Base-by-base conservation (phyloP, 2,329 filamentous ascomycete genomes). In the Moelleriella libera region DNA sequence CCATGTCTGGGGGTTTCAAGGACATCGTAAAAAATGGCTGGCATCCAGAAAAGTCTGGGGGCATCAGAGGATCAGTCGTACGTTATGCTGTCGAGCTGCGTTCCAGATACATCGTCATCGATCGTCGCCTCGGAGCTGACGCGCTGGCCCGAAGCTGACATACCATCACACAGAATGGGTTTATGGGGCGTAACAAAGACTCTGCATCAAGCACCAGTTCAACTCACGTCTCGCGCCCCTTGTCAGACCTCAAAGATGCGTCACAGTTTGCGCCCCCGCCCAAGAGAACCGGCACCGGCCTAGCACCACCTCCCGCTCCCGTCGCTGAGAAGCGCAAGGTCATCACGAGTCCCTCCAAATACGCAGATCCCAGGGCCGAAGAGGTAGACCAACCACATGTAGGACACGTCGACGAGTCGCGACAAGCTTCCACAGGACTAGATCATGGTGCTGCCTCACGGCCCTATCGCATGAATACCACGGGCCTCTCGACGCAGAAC, bases 181-280 rank as follows among this genome's bases (percentile, higher is more conserved):
- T 75, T 30, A 54, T 75, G 12, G 65, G 68, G 42, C 67, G 70
- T 49, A 63, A 63, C 46, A 65, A 66, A 32, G 57, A 60, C 6
- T 29, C 14, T 41, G 21, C 44, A 4, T n/a, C 45, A n/a, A 37
- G 30, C 11, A 30, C 43, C 12, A 52, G 54, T 10, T 45, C 50
- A 21, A 55, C 63, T 48, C 68, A 71, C 53, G 62, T 66, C 43
- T 65, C 75, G 32, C 70, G 72, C 12, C 88, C 88, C 1, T 67
- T 94, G 42, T 71, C 79, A 7, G 72, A 78, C 4, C 72, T 95
- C 31, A 81, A 79, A 60, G 88, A 95, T 59, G 88, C 87, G 1
- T 63, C 77, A 1, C 76, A 79, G 12, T 95, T 94, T 60, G 87
- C 78, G 2, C 86, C 88, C 29, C 88, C 88, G 30, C 88, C 88